These are phyloP conservation scores for Ganoderma lingzhi DNA, from an alignment of 1,284 basidiomycete species.

Conservation along the genomic window DNA sequence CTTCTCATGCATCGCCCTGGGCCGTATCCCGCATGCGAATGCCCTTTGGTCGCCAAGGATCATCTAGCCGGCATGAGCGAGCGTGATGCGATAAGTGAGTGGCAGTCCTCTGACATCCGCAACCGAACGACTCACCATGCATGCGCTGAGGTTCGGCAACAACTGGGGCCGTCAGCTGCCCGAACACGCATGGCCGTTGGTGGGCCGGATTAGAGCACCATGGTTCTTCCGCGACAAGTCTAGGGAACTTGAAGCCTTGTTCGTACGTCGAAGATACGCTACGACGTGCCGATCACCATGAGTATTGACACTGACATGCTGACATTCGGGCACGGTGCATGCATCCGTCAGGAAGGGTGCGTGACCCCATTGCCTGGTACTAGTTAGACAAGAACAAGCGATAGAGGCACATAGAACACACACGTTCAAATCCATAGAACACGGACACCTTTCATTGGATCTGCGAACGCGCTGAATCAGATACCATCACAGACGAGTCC, in stretches of 20 bases:
- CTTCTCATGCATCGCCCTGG: neutral
- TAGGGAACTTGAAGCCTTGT: neutral
- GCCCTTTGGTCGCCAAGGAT: neutral
- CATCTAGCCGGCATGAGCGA: neutral
- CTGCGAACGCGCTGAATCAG: no score
- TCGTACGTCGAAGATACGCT: neutral
- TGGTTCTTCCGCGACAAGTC: neutral
- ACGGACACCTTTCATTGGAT: no score
- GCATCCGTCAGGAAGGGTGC: no score
- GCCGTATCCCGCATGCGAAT: neutral
- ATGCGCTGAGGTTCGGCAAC: conserved; percentile 13
- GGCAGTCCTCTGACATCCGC: neutral
- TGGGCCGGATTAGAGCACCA: neutral
- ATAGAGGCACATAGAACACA: no score
- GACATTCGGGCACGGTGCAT: neutral
- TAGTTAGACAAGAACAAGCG: no score
- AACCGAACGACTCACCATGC: conserved; percentile 5
- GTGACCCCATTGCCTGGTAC: no score
- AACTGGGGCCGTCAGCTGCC: conserved; percentile 19
- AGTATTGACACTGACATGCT: neutral
- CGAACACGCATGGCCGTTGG: conserved; percentile 7
- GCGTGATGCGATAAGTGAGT: conserved; percentile 1
- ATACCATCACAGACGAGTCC: no score
- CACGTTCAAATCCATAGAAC: no score
- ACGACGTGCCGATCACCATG: neutral